Evolutionary conservation across 2,329 filamentous ascomycete genomes (phyloP).

Genomic region (Ceratocystis colombiana): DNA sequence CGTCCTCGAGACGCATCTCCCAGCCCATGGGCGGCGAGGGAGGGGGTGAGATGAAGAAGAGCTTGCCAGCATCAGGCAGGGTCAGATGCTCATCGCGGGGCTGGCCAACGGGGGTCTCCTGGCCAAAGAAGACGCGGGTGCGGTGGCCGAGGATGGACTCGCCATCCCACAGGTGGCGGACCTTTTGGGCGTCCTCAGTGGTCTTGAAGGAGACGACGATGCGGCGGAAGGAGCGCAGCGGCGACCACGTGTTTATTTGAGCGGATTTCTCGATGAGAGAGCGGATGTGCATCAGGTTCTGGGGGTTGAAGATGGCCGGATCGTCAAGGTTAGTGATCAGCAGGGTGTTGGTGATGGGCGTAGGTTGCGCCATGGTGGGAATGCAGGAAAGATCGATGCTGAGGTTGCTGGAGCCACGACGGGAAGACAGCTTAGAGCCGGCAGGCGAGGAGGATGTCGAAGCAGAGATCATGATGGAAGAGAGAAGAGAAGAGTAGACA

Average conservation of each 20-base stretch:
- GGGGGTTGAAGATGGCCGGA: slow-evolving; percentile 60
- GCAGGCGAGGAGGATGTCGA: background rate
- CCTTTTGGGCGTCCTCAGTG: slow-evolving; percentile 56
- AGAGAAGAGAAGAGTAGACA: background rate
- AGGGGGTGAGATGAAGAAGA: slow-evolving; percentile 63
- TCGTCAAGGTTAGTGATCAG: slow-evolving; percentile 73
- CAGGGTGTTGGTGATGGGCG: slow-evolving; percentile 70
- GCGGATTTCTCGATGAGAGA: slow-evolving; percentile 60
- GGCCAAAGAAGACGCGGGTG: slow-evolving; percentile 59
- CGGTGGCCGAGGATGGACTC: slow-evolving; percentile 61
- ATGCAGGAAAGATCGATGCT: slow-evolving; percentile 65
- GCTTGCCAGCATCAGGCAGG: slow-evolving; percentile 59
- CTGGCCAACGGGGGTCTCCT: slow-evolving; percentile 46
- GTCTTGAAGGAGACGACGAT: slow-evolving; percentile 71
- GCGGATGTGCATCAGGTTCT: slow-evolving; percentile 64
- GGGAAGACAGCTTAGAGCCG: slow-evolving; percentile 16
- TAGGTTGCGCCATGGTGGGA: slow-evolving; percentile 59
- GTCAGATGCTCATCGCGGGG: slow-evolving; percentile 48
- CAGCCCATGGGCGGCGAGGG: slow-evolving; percentile 59
- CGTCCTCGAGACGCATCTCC: slow-evolving; percentile 58
- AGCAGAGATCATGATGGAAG: slow-evolving; percentile 9
- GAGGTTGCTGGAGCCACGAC: slow-evolving; percentile 34
- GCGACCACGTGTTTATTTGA: slow-evolving; percentile 65
- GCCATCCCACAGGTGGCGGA: slow-evolving; percentile 64
- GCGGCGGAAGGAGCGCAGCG: slow-evolving; percentile 71